Evolutionary conservation across 208 protist genomes (phyloP), one percentile per base, ranked within the genome.

Genomic region (Tritrichomonas musculus): DNA sequence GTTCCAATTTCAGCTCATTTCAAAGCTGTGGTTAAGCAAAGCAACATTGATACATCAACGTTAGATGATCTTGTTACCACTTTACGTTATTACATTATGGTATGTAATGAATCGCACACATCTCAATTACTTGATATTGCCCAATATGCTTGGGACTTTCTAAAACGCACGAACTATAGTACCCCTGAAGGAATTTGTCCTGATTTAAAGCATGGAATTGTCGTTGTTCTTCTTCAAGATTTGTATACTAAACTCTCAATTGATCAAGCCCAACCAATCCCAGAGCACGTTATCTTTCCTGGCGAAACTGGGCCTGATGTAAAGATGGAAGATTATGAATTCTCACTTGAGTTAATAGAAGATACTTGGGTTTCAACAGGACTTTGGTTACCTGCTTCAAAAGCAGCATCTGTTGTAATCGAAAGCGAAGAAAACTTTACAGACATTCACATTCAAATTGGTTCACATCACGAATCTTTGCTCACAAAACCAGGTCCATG

Each of bases 311-410:
- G 77, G 0, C 27, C 1, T 2, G 47, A 88, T 39, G 77, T 53
- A 39, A 14, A 20, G 25, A 25, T 88, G 3, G 27, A 33, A 1
- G 77, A 88, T 13, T 57, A 47, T 36, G 27, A 53, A 33, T 8
- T 57, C 1, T 27, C 44, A 14, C n/a, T 88, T 22, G 44, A 53
- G 20, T 14, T 88, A 11, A 25, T 33, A 39, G 17, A 44, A 33
- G 77, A 88, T 36, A 57, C 44, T 30, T 88, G 77, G 77, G 47
- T 88, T 57, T 44, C 77, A 13, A 88, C 77, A 41, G 77, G 77
- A 30, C 57, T 88, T 17, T 88, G 77, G 77, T 47, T 88, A 57
- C 77, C 77, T 53, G 77, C 77, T 33, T 22, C 47, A 39, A 39
- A 41, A n/a, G 27, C 47, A 44, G 77, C 41, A 33, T n/a, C n/a